Base-by-base conservation (phyloP, 208 protist genomes). In the Trypanosoma scelopori region DNA sequence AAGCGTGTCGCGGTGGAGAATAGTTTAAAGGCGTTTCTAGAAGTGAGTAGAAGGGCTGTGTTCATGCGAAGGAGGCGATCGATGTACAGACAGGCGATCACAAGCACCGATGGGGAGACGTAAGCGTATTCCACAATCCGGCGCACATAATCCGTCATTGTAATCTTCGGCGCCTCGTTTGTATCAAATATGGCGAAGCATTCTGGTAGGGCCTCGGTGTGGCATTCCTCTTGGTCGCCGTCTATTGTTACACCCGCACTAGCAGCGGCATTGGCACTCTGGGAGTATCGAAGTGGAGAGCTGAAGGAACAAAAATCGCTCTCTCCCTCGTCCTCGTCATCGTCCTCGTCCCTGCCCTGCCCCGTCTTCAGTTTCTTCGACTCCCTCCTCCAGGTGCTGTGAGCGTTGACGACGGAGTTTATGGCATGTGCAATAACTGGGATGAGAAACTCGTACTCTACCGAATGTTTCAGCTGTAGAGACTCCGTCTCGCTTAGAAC, bases 121-220 rank as follows among this genome's bases (percentile, higher is more conserved):
- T 88, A 94, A 15, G 83, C 87, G 65, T 84, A 79, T 56, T 90
- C 76, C 35, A 78, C 74, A 13, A 94, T 72, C 12, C 81, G 78
- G 58, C 68, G 76, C 16, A 94, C 52, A 60, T 89, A 92, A 47
- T 89, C 82, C 45, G 65, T 43, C 11, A 92, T 45, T 11, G 72
- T 60, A 48, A 92, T 76, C 32, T 50, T 11, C 0, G 82, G 77
- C 16, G 67, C 71, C 23, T 70, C 65, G n/a, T 46, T 49, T 1
- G 76, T 85, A 23, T 74, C 69, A 67, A 87, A 92, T 18, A 57
- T 25, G 51, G 56, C 57, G 43, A 85, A 67, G 15, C 47, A 39
- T 5, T 73, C 42, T 28, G 67, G 61, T 28, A 55, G 50, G 35
- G 41, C 55, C 35, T 47, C 30, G 50, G 52, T 4, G 56, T 39